These are phyloP conservation scores for Microbotryomycetes sp. DNA, from an alignment of 1,284 basidiomycete genomes.

Conservation along the genomic window DNA sequence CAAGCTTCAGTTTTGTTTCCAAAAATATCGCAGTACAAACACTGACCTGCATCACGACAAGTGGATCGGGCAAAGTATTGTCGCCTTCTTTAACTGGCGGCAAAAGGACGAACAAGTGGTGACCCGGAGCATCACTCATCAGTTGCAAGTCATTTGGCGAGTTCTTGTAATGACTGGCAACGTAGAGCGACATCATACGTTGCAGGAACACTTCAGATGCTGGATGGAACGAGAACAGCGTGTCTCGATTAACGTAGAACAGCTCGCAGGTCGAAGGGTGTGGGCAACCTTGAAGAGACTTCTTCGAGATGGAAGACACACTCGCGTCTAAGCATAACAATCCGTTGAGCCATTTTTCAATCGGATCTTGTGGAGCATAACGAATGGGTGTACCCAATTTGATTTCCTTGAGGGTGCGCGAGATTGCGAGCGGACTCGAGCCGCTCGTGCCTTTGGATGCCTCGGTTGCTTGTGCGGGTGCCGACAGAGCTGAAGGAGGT, in stretches of 20 bases:
- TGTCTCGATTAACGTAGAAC: slow-evolving; percentile 93
- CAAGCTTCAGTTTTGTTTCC: background rate
- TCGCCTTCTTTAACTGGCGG: slow-evolving; percentile 85
- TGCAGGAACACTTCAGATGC: slow-evolving; percentile 95
- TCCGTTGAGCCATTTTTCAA: slow-evolving; percentile 91
- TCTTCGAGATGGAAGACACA: slow-evolving; percentile 54
- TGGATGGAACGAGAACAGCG: slow-evolving; percentile 93
- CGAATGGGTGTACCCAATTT: slow-evolving; percentile 93
- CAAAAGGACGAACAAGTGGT: slow-evolving; percentile 91
- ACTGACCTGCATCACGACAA: slow-evolving; percentile 73
- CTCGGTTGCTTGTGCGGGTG: slow-evolving; percentile 42
- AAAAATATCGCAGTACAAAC: no score
- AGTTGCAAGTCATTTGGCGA: slow-evolving; percentile 97
- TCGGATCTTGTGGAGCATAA: slow-evolving; percentile 76
- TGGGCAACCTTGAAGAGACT: slow-evolving; percentile 65
- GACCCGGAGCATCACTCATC: slow-evolving; percentile 91
- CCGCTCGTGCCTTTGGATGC: slow-evolving; percentile 38
- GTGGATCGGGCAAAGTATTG: slow-evolving; percentile 77
- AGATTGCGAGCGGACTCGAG: slow-evolving; percentile 46
- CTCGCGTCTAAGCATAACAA: slow-evolving; percentile 92
- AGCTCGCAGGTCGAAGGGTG: slow-evolving; percentile 91
- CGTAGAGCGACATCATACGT: slow-evolving; percentile 96
- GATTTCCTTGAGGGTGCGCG: slow-evolving; percentile 81
- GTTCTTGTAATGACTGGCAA: slow-evolving; percentile 98
- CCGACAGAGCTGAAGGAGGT: slow-evolving; percentile 57